Evolutionary conservation across 345 rosid species (phyloP).

Genomic region (Ceriops tagal): DNA sequence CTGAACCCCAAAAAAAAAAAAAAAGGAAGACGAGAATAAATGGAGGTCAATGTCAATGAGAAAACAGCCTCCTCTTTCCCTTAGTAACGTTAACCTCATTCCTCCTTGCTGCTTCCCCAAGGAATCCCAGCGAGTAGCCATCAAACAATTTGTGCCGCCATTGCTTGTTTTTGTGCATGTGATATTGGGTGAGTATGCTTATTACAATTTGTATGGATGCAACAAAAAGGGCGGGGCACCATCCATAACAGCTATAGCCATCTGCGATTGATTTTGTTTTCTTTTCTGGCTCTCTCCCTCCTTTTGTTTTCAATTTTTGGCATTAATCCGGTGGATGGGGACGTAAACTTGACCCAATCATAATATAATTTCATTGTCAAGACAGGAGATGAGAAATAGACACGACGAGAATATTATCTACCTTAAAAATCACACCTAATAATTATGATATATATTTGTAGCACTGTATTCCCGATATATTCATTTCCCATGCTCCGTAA

Average conservation of each 20-base stretch:
- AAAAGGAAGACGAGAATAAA: background rate
- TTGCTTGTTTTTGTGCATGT: slow-evolving; percentile 10
- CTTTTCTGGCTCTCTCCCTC: too few species aligned
- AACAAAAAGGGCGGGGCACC: background rate
- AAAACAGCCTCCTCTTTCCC: slow-evolving; percentile 9
- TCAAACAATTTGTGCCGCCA: slow-evolving; percentile 7
- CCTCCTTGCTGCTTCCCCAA: background rate
- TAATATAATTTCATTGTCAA: too few species aligned
- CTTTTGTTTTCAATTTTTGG: too few species aligned
- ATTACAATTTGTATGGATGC: background rate
- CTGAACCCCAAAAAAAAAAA: background rate
- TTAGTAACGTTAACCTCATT: background rate
- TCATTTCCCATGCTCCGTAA: too few species aligned
- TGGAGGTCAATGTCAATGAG: slow-evolving; percentile 5
- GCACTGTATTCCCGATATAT: too few species aligned
- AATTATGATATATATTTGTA: too few species aligned
- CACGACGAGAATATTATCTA: too few species aligned
- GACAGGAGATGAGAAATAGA: too few species aligned
- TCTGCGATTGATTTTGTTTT: too few species aligned
- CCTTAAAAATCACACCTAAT: too few species aligned
- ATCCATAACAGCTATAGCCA: background rate
- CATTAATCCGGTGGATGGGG: too few species aligned
- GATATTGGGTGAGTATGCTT: slow-evolving; percentile 1
- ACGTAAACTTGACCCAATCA: too few species aligned
- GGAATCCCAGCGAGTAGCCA: slow-evolving; percentile 27